These are phyloP conservation scores for Aspergillus sp. DNA, from an alignment of 2,329 filamentous ascomycete genomes.

Conservation along the genomic window DNA sequence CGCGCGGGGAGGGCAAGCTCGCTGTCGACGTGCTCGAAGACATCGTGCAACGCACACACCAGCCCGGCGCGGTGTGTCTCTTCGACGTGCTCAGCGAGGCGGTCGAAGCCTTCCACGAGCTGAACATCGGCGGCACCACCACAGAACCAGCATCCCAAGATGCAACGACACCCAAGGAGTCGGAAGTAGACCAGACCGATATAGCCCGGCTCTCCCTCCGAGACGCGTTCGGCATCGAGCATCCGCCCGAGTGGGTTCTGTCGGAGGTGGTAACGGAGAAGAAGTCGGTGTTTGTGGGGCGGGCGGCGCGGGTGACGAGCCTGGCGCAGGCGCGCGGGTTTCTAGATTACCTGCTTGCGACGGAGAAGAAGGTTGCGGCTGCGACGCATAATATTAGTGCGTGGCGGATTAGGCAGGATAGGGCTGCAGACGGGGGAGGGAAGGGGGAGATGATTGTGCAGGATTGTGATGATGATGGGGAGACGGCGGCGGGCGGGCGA, in stretches of 20 bases:
- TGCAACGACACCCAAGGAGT: constrained; percentile 6
- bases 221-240: constrained; percentile 28
- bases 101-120: constrained; percentile 51
- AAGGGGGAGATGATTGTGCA: constrained; percentile 63
- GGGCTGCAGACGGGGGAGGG: constrained; percentile 19
- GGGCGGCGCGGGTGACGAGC: constrained; percentile 67
- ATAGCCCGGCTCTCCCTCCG: constrained; percentile 26
- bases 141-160: constrained; percentile 1
- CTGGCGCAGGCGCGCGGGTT: constrained; percentile 68
- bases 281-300: constrained; percentile 84
- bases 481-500: constrained; percentile 83
- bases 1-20: constrained; percentile 68
- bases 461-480: constrained; percentile 94
- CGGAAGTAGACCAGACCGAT: constrained; percentile 14
- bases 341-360: constrained; percentile 71
- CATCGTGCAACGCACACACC: constrained; percentile 66
- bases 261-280: constrained; percentile 74
- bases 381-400: constrained; percentile 96
- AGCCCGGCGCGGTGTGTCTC: constrained; percentile 74
- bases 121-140: constrained; percentile 42
- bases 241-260: constrained; percentile 64
- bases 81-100: constrained; percentile 82
- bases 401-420: constrained; percentile 69
- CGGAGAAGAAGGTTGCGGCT: constrained; percentile 77
- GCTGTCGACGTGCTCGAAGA: constrained; percentile 68